Evolutionary conservation across 2,329 filamentous ascomycete species (phyloP), one percentile per base, ranked within the genome.

Genomic region (Ophiostoma sp.): DNA sequence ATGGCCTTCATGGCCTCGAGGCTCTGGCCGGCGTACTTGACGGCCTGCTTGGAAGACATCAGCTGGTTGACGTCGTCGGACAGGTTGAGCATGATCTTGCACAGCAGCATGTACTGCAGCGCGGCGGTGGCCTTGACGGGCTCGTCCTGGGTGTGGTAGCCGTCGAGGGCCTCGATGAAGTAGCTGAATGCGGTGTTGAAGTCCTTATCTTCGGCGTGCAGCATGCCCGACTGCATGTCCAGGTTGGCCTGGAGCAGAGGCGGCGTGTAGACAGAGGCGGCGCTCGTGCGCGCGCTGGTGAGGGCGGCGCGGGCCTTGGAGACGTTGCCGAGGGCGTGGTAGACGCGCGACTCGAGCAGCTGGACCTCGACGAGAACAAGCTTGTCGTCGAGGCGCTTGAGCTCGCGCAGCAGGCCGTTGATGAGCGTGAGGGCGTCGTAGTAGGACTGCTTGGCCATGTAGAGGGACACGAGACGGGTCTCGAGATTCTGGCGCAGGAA

Each of bases 1-100:
- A 99, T 94, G 42, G 96, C 93, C 83, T 99, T 99, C 95, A 99
- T 99, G 69, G 95, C 95, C 80, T 99, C 95, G 72, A 99, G 87
- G 77, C 92, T 95, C 81, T 94, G 92, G 74, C 94, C 93, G 44
- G 93, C 93, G 77, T 99, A 98, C 80, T 96, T 95, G 76, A 96
- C 87, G 52, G 96, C 95, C 79, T 97, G 93, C 85, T 99, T 99
- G 67, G 92, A 96, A 42, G 90, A 87, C 87, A 99, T 92, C 73
- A 99, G 87, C 76, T 90, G 88, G 81, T 94, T 96, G 78, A 99
- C 94, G 78, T 99, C 96, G 82, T 98, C 93, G 73, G 88, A 92
- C 55, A 96, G 85, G 81, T 99, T 99, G 74, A 99, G 85, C 96
- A 99, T 99, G 79, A 99, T 95, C 84, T 99, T 99, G 88, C 95